Conservation (phyloP, 495 filamentous ascomycete species). For the Parathielavia appendiculata region DNA sequence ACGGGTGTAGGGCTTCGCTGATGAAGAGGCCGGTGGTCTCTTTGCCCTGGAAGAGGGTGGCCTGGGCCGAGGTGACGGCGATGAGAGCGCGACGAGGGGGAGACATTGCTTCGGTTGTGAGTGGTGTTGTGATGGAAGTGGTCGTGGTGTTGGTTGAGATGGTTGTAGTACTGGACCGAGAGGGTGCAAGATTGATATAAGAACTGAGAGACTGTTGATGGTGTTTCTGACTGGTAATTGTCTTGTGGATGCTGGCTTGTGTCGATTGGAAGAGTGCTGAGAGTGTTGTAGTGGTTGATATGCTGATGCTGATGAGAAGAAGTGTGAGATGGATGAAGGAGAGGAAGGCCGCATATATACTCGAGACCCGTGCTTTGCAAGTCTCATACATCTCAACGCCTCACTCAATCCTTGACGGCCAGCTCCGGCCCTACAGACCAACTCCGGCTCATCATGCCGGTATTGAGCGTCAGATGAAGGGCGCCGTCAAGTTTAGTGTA, state of each 20-base stretch:
- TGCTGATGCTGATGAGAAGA: not conserved
- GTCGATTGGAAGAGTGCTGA: not conserved
- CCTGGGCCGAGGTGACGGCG: not conserved
- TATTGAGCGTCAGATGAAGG: not conserved
- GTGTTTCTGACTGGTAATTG: not conserved
- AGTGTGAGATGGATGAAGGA: not conserved
- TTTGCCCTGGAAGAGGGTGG: not conserved
- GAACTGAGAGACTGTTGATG: not conserved
- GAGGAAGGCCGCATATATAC: not conserved
- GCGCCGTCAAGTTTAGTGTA: too few relatives aligned
- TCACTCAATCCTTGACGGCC: too few relatives aligned
- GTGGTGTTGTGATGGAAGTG: not conserved
- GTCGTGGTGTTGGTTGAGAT: not conserved
- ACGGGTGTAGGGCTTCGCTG: constrained; percentile 2
- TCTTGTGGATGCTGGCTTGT: not conserved
- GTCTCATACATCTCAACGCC: not conserved
- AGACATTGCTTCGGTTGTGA: not conserved
- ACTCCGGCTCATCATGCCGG: not conserved
- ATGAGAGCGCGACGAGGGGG: constrained; percentile 3
- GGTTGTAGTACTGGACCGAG: not conserved
- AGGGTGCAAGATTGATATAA: too few relatives aligned
- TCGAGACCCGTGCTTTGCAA: not conserved
- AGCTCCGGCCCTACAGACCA: too few relatives aligned
- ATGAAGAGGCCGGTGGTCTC: constrained; percentile 6
- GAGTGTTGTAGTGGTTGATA: not conserved